A percentile compares a stretch with the other conserved stretches of the same genome.
Conservation (phyloP, 768 basidiomycete species). For the Lyophyllum semitale region DNA sequence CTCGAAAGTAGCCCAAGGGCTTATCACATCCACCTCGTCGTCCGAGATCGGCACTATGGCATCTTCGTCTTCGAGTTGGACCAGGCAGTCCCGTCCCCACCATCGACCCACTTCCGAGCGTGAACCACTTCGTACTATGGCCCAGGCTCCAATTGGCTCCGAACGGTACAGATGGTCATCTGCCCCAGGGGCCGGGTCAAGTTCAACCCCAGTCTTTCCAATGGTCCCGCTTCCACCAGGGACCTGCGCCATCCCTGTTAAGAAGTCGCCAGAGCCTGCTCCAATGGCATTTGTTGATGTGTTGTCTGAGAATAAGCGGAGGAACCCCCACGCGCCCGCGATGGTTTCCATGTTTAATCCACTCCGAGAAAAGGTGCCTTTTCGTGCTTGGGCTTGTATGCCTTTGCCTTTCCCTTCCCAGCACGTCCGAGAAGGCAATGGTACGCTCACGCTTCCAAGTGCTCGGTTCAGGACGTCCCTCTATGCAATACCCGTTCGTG, state of each 20-base stretch:
- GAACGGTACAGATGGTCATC: conserved; percentile 3
- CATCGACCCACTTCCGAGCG: conserved; percentile 3
- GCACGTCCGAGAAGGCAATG: neutral
- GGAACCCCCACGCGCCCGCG: conserved; percentile 20
- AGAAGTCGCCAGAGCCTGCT: neutral
- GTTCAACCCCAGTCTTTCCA: neutral
- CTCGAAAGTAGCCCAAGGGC: neutral
- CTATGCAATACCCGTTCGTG: conserved; percentile 2
- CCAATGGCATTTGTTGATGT: conserved; percentile 11
- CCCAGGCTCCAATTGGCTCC: conserved; percentile 8
- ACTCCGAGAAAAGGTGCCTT: conserved; percentile 19
- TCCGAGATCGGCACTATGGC: neutral
- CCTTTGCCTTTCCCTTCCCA: conserved; percentile 7
- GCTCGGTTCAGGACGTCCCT: conserved; percentile 17
- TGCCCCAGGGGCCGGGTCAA: neutral
- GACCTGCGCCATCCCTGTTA: neutral
- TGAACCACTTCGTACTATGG: neutral
- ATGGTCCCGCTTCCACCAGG: conserved; percentile 3
- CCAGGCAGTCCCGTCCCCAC: neutral
- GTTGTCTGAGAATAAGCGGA: conserved; percentile 17
- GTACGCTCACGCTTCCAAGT: conserved; percentile 14
- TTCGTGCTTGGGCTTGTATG: conserved; percentile 18
- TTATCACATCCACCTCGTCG: neutral
- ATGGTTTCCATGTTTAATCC: conserved; percentile 26
- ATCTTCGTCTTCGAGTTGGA: neutral